Base-by-base conservation (phyloP, 2,329 filamentous ascomycete genomes). In the Talaromyces amestolkiae region DNA sequence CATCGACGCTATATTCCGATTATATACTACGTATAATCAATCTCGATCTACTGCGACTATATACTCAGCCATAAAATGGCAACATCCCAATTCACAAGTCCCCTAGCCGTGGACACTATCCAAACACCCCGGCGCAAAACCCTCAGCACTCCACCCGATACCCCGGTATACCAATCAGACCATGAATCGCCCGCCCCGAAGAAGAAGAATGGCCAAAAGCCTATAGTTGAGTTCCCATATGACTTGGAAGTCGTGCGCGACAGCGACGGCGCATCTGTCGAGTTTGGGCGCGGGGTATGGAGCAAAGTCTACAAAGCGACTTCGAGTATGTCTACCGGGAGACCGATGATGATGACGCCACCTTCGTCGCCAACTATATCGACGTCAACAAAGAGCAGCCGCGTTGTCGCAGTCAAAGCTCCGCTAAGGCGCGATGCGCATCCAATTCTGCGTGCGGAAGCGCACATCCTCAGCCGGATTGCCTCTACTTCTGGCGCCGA, bases 271-370 rank as follows among this genome's bases (percentile, higher is more conserved):
- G 70, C 69, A 15, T 72, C 70, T 8, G 60, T 78, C 19, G 75
- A 80, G 62, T 82, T 79, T 61, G 81, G 81, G 27, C 75, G 74
- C 43, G 81, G 81, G 27, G 80, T 75, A 19, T 83, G 81, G 81
- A 83, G 81, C 67, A 77, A 75, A 19, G 81, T 83, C 19, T 81
- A 80, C 70, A 79, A 78, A 67, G 81, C 80, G 11, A 72, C 67
- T 5, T 72, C 74, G 13, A 70, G 60, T 22, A 66, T 65, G 19
- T 39, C 68, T 33, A 63, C 17, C 58, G 72, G 22, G 19, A 43
- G 7, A 8, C 22, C 10, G 35, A 37, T 58, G 35, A 27, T 59
- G 37, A 22, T 19, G 37, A 77, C 75, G 41, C 73, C 75, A 51
- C 75, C 77, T 17, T 77, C 74, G 58, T 80, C 79, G 13, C 77